Evolutionary conservation across 2,329 filamentous ascomycete genomes (phyloP).

Genomic region (Colletotrichum echinochloae): DNA sequence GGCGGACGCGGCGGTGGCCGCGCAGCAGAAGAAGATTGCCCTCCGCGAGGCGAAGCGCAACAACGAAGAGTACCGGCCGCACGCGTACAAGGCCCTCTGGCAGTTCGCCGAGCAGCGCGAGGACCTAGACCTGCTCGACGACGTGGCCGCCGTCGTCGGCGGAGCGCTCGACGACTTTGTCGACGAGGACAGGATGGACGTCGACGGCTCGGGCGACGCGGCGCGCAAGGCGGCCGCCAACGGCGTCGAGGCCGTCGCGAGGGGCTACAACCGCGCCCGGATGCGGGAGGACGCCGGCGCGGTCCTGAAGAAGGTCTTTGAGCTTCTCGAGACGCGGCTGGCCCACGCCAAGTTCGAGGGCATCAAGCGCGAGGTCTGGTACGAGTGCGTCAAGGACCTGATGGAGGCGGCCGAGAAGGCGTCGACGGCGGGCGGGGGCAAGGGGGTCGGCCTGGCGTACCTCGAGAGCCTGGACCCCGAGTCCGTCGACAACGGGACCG

Average conservation of each 20-base stretch:
- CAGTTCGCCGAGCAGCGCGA: slow-evolving; percentile 75
- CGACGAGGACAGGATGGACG: slow-evolving; percentile 76
- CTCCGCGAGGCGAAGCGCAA: slow-evolving; percentile 91
- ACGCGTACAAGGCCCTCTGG: slow-evolving; percentile 79
- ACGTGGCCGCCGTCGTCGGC: slow-evolving; percentile 73
- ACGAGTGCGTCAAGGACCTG: slow-evolving; percentile 60
- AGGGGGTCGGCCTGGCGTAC: slow-evolving; percentile 51
- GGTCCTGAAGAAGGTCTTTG: slow-evolving; percentile 56
- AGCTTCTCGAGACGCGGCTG: slow-evolving; percentile 56
- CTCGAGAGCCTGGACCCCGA: slow-evolving; percentile 61
- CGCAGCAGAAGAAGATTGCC: slow-evolving; percentile 82
- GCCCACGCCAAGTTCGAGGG: slow-evolving; percentile 52
- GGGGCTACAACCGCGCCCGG: slow-evolving; percentile 59
- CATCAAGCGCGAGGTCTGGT: slow-evolving; percentile 65
- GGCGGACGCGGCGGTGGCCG: slow-evolving; percentile 63
- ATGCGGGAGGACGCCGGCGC: slow-evolving; percentile 52
- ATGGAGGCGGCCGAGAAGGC: slow-evolving; percentile 54
- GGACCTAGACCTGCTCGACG: slow-evolving; percentile 77
- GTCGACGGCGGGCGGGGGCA: slow-evolving; percentile 41
- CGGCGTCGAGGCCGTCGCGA: slow-evolving; percentile 63
- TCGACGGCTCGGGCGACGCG: slow-evolving; percentile 64
- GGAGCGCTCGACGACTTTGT: slow-evolving; percentile 70
- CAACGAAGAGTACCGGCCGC: slow-evolving; percentile 84
- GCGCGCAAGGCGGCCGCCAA: slow-evolving; percentile 59
- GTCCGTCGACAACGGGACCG: slow-evolving; percentile 60